phyloP scores from a whole-genome alignment of 2,329 filamentous ascomycete genomes.

The Phoma sp. region DNA sequence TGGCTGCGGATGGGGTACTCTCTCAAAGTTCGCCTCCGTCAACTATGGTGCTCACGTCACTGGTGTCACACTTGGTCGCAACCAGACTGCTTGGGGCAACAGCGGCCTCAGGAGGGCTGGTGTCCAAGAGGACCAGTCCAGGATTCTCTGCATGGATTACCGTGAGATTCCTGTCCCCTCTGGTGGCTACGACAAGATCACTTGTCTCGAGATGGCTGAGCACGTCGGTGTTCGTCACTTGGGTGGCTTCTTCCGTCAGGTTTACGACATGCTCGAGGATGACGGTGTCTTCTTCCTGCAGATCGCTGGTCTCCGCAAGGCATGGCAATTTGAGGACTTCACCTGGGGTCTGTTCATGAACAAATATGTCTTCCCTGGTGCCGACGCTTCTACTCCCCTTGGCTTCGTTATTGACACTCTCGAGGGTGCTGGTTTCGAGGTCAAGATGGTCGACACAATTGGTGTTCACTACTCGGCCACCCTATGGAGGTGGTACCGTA shows the following conservation, averaged over 20 bases:
- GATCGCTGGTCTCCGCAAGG: slow-evolving; percentile 89
- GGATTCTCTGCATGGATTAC: slow-evolving; percentile 95
- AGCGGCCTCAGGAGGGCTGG: slow-evolving; percentile 81
- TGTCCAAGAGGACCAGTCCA: slow-evolving; percentile 85
- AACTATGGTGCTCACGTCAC: slow-evolving; percentile 88
- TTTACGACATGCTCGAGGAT: slow-evolving; percentile 94
- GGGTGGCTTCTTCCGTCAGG: slow-evolving; percentile 78
- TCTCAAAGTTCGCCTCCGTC: slow-evolving; percentile 88
- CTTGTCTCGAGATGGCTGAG: slow-evolving; percentile 97
- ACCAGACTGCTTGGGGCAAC: slow-evolving; percentile 98
- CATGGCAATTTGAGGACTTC: slow-evolving; percentile 97
- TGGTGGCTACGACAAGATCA: slow-evolving; percentile 90
- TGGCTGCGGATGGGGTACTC: slow-evolving; percentile 97
- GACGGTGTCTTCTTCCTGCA: slow-evolving; percentile 96
- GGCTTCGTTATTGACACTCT: slow-evolving; percentile 85
- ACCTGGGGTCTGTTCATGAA: slow-evolving; percentile 99
- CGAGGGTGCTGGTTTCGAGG: slow-evolving; percentile 85
- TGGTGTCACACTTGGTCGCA: slow-evolving; percentile 91
- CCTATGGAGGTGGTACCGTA: slow-evolving; percentile 97
- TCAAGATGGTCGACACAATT: slow-evolving; percentile 91
- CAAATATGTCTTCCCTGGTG: slow-evolving; percentile 98
- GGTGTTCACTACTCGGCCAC: slow-evolving; percentile 97
- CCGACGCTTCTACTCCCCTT: slow-evolving; percentile 91
- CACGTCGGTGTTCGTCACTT: slow-evolving; percentile 96
- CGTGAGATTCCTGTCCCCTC: slow-evolving; percentile 85